Evolutionary conservation across 2,329 filamentous ascomycete species (phyloP).

Genomic region (Fusarium tricinctum): DNA sequence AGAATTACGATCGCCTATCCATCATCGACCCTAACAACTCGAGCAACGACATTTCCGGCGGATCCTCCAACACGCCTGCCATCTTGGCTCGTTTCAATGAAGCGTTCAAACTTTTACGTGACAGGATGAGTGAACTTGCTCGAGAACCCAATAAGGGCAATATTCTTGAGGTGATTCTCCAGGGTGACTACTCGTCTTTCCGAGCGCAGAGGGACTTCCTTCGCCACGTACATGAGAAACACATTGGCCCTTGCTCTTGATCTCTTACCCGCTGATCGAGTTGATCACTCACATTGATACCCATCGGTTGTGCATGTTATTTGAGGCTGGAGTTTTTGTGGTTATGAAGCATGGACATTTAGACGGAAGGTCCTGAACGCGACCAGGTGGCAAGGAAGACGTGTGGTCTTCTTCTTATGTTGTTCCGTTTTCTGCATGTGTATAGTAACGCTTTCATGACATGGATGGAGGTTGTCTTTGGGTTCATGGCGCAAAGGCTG

Average conservation of each 20-base stretch:
- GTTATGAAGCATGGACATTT: conserved; percentile 27
- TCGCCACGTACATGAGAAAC: conserved; percentile 63
- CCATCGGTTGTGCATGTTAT: conserved; percentile 22
- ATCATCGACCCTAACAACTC: conserved; percentile 93
- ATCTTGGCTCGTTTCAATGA: conserved; percentile 79
- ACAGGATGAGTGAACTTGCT: conserved; percentile 69
- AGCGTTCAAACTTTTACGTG: conserved; percentile 70
- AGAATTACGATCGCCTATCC: conserved; percentile 77
- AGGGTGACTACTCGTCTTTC: conserved; percentile 84
- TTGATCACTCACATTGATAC: conserved; percentile 15
- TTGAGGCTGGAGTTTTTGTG: conserved; percentile 37
- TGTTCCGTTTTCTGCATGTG: conserved; percentile 26
- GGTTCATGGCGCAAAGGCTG: conserved; percentile 36
- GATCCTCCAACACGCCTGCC: conserved; percentile 77
- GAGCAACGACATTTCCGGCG: conserved; percentile 90
- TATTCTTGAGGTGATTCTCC: conserved; percentile 79
- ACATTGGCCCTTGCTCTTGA: conserved; percentile 54
- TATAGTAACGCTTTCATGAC: conserved; percentile 49
- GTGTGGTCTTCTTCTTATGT: conserved; percentile 17
- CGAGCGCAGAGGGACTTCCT: conserved; percentile 76
- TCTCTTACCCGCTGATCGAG: neutral
- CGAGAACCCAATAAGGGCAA: conserved; percentile 48
- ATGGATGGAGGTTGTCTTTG: conserved; percentile 25
- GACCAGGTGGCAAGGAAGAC: conserved; percentile 22
- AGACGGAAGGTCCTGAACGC: conserved; percentile 23